Base-by-base conservation (phyloP, 148 eudicot genomes). In the Cornus kousa region DNA sequence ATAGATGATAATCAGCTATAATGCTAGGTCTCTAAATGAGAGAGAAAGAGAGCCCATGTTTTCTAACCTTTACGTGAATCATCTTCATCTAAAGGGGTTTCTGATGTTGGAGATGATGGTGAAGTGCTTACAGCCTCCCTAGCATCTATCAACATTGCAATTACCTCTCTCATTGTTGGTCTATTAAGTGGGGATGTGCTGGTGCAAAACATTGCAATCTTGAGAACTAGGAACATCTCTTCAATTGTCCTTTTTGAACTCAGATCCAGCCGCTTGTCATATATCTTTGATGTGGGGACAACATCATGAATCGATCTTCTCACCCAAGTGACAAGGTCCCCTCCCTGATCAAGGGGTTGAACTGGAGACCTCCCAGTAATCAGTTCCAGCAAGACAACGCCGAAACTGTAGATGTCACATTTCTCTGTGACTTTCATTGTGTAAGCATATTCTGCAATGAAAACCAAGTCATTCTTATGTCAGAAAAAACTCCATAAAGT, bases 341-440 rank as follows among this genome's bases (percentile, higher is more conserved):
- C 97, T 35, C 97, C 97, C 40, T 89, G 84, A 53, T 92, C 95
- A 8, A 92, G 35, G 7, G 97, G 95, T 77, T 92, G 98, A 31
- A 94, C 98, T 1, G 98, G 97, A 12, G 90, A 80, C 82, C 77
- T 92, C 55, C 98, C 98, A 1, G 98, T 94, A 72, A 94, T 53
- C 17, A 94, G 81, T 81, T 94, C 98, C 62, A 94, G 86, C 50
- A 94, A 43, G 69, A 94, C 97, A 59, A 94, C 98, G 33, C 98
- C 98, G 43, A 89, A 94, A 85, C 98, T 94, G 72, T 92, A 94
- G 78, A 88, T 84, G 79, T 94, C 98, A 35, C 95, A 91, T 78
- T 92, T 94, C 81, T 94, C 91, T 12, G 95, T 92, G 67, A 92
- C 93, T 83, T 92, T 94, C 97, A 94, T 91, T 48, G 97, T 92